These are phyloP conservation scores for Zygosaccharomyces gambellarensis DNA, from an alignment of 805 yeast species.

Conservation along the genomic window DNA sequence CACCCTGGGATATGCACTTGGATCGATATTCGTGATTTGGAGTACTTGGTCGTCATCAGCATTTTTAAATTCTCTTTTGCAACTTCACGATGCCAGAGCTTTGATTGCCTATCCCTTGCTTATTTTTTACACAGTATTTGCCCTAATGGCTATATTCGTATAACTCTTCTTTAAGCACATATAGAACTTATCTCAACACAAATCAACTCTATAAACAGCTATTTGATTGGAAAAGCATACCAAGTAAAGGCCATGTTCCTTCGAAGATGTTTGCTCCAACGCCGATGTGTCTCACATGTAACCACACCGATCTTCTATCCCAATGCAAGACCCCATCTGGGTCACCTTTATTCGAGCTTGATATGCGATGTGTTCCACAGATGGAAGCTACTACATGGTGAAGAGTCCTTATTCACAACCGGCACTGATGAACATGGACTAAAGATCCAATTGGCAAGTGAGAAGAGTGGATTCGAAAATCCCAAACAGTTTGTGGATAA, in stretches of 20 bases:
- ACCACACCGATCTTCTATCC: slow-evolving; percentile 96
- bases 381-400: slow-evolving; percentile 53
- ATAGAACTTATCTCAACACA: neutral
- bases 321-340: slow-evolving; percentile 90
- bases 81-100: slow-evolving; percentile 77
- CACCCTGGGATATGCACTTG: slow-evolving; percentile 62
- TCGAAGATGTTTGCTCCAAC: neutral
- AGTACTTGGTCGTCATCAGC: slow-evolving; percentile 92
- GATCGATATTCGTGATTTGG: slow-evolving; percentile 73
- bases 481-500: slow-evolving; percentile 72
- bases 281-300: slow-evolving; percentile 38
- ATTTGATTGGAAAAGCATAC: neutral
- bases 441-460: slow-evolving; percentile 86
- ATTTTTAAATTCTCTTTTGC: slow-evolving; percentile 80
- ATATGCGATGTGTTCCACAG: slow-evolving; percentile 73
- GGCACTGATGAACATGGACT: slow-evolving; percentile 98
- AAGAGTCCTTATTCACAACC: slow-evolving; percentile 60
- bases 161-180: slow-evolving; percentile 5
- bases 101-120: slow-evolving; percentile 90
- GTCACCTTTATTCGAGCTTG: slow-evolving; percentile 85
- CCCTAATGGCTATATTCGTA: slow-evolving; percentile 89
- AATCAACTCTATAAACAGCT: neutral
- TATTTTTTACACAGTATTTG: slow-evolving; percentile 89
- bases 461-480: slow-evolving; percentile 38
- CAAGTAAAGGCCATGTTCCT: neutral